Conservation (phyloP, 192 early-diverging fungal species). For the Coemansia sp. region DNA sequence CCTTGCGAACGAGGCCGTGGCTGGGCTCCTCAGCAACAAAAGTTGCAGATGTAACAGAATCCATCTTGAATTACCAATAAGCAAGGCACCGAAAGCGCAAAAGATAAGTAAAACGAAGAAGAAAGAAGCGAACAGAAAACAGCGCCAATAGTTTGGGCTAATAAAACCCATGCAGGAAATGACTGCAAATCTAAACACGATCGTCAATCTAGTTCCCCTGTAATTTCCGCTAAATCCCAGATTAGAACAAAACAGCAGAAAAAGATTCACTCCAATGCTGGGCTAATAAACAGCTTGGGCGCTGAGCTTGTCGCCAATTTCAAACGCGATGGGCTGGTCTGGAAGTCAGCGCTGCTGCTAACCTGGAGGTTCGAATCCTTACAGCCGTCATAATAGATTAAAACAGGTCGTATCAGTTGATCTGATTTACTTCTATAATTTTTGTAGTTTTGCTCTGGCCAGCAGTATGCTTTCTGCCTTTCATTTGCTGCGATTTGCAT, state of each 20-base stretch:
- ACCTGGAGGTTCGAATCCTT: constrained; percentile 40
- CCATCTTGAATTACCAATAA: constrained; percentile 20
- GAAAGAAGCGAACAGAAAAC: background rate
- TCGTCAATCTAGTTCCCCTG: background rate
- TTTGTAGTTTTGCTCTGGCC: constrained; percentile 8
- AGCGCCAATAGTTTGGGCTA: background rate
- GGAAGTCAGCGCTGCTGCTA: background rate
- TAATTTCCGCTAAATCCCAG: background rate
- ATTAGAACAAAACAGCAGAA: background rate
- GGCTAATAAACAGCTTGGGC: background rate
- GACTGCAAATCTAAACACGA: background rate
- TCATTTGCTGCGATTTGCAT: constrained; percentile 5
- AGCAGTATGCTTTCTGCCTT: background rate
- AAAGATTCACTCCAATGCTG: background rate
- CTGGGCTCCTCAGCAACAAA: background rate
- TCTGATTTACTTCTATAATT: constrained; percentile 43
- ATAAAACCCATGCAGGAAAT: background rate
- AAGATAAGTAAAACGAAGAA: background rate
- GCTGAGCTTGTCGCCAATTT: no score
- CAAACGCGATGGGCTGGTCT: background rate
- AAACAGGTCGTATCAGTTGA: constrained; percentile 33
- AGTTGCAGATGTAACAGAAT: constrained; percentile 12
- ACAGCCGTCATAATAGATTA: constrained; percentile 46
- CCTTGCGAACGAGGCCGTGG: constrained; percentile 37
- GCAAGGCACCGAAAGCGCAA: background rate